Base-by-base conservation (phyloP, 129 eudicot genomes). In the Tagetes erecta region DNA sequence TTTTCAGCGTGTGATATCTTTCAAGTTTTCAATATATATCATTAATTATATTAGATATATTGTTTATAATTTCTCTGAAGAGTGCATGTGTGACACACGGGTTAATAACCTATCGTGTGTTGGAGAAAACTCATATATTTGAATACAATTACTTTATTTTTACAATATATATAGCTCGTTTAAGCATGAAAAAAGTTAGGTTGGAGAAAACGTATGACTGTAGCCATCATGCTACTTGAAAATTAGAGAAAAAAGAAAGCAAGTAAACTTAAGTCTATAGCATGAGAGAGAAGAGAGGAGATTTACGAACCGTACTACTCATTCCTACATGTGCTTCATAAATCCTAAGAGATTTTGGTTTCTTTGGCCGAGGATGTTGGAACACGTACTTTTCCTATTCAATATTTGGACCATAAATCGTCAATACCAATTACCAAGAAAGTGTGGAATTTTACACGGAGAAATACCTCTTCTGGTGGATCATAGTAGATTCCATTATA, bases 261-360 rank as follows among this genome's bases (percentile, higher is more conserved):
- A 55, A 44, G 2, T 42, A 35, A 66, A 55, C 27, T 58, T 78
- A 34, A 75, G 67, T 62, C 33, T n/a, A 76, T 80, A 49, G 66
- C 64, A 83, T 71, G 66, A 73, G 58, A 57, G 65, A 69, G 51
- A n/a, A n/a, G 78, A 70, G 65, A 72, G 74, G 75, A 69, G 75
- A 76, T 76, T 10, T 20, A 10, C 91, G 51, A 74, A 95, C 99
- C 88, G 88, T 84, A 80, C 99, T 95, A 78, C 99, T 95, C 99
- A 95, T 95, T 83, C 99, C 99, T 56, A 95, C 94, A 71, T 95
- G 99, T 70, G 96, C 83, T 81, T 95, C 99, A 46, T 95, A 95
- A 63, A 95, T 88, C 80, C 99, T 80, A 35, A 95, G 88, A 52
- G 99, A 95, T 68, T 91, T 79, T 64, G 99, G 99, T 81, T 78